phyloP scores from a whole-genome alignment of 306 rosid genomes.

The Hippophae rhamnoides region DNA sequence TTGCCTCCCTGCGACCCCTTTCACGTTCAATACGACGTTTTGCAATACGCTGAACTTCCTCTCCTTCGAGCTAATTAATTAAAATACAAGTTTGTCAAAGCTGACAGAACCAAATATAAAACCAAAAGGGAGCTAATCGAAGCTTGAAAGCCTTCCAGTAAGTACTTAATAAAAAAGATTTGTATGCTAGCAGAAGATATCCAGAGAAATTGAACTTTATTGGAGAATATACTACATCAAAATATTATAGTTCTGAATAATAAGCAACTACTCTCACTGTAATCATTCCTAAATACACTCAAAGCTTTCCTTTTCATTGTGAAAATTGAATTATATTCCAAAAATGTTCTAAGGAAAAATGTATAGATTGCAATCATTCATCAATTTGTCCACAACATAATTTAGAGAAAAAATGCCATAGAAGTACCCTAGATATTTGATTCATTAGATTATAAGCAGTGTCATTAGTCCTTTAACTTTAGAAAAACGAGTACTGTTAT shows the following conservation, averaged over 20 bases:
- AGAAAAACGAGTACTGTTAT: too few relatives aligned
- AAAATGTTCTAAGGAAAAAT: too few relatives aligned
- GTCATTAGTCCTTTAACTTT: too few relatives aligned
- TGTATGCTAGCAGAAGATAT: neutral
- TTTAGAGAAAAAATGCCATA: too few relatives aligned
- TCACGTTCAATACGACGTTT: slow-evolving; percentile 41
- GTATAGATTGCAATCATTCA: too few relatives aligned
- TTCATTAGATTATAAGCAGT: too few relatives aligned
- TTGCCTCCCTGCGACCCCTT: slow-evolving; percentile 44
- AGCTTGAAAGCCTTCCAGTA: too few relatives aligned
- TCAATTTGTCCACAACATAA: too few relatives aligned
- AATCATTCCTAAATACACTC: neutral
- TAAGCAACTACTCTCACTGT: neutral
- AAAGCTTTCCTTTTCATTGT: too few relatives aligned
- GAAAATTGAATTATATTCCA: too few relatives aligned
- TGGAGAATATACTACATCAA: neutral
- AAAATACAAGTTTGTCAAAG: neutral
- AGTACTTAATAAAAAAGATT: neutral
- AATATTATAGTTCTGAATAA: neutral
- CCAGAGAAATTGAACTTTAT: neutral
- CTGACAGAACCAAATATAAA: neutral
- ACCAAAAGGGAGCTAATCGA: neutral
- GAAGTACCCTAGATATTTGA: too few relatives aligned
- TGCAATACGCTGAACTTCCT: slow-evolving; percentile 32
- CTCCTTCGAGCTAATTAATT: slow-evolving; percentile 41